Evolutionary conservation across 2,329 filamentous ascomycete genomes (phyloP).

Genomic region (Botryosphaeria dothidea): DNA sequence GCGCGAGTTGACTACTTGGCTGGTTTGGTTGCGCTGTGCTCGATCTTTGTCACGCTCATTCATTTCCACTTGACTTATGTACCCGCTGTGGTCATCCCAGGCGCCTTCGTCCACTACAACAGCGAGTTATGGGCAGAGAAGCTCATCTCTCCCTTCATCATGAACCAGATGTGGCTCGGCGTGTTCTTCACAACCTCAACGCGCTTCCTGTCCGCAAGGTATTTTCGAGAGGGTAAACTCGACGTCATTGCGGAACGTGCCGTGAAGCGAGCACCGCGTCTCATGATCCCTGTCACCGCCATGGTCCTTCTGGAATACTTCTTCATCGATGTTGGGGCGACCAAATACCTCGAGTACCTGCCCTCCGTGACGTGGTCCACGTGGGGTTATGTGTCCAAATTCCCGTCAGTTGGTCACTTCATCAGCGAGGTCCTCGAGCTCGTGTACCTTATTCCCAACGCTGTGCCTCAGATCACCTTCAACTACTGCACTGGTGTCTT

Average conservation of each 20-base stretch:
- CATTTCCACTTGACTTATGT: conserved; percentile 50
- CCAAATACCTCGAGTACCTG: conserved; percentile 46
- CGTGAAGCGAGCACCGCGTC: conserved; percentile 45
- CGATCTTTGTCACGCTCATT: conserved; percentile 47
- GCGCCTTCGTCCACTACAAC: conserved; percentile 38
- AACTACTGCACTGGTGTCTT: conserved; percentile 53
- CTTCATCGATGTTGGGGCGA: conserved; percentile 46
- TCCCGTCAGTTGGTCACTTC: conserved; percentile 44
- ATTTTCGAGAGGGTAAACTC: conserved; percentile 46
- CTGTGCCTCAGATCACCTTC: conserved; percentile 48
- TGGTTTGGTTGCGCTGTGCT: conserved; percentile 47
- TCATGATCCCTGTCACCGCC: conserved; percentile 48
- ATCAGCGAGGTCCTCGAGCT: conserved; percentile 48
- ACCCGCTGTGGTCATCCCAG: conserved; percentile 40
- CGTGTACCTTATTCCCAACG: conserved; percentile 50
- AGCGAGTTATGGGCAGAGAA: conserved; percentile 45
- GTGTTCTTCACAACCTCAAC: conserved; percentile 52
- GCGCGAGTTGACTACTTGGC: conserved; percentile 49
- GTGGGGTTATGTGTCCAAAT: conserved; percentile 48
- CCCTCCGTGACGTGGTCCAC: conserved; percentile 50
- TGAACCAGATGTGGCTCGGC: conserved; percentile 51
- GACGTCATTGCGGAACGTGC: conserved; percentile 47
- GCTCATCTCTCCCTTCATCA: conserved; percentile 45
- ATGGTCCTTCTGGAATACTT: conserved; percentile 51
- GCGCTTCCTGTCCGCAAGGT: conserved; percentile 46